A percentile compares a stretch with the other conserved stretches of the same genome.
Evolutionary conservation across 2,329 filamentous ascomycete species (phyloP).

Genomic region (Cephalotrichum gorgonifer): DNA sequence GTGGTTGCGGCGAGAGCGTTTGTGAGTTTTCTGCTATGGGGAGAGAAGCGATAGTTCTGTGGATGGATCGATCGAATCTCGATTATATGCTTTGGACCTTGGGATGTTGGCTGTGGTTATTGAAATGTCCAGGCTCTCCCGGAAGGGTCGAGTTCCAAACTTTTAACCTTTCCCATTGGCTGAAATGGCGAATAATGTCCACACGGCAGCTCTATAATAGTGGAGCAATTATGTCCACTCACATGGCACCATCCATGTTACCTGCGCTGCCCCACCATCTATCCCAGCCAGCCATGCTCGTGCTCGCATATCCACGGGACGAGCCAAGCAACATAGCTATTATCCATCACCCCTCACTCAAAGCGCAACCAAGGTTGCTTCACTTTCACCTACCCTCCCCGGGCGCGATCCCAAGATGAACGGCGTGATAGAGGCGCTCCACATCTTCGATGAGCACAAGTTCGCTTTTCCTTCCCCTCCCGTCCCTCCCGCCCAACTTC

Average conservation of each 20-base stretch:
- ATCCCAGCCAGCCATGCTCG: too few species aligned
- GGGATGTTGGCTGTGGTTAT: too few species aligned
- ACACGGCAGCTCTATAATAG: not conserved
- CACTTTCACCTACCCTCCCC: not conserved
- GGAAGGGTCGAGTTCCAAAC: too few species aligned
- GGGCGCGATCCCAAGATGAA: constrained; percentile 48
- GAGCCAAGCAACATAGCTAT: not conserved
- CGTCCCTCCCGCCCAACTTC: not conserved
- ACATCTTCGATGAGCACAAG: constrained; percentile 96
- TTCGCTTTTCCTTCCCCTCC: constrained; percentile 37
- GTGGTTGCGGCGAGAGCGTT: not conserved
- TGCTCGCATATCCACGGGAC: too few species aligned
- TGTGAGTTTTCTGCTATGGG: not conserved
- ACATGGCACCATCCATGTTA: not conserved
- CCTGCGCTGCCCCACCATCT: constrained; percentile 1
- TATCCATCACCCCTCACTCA: not conserved
- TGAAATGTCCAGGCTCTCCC: too few species aligned
- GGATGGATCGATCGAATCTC: not conserved
- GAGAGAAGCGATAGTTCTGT: not conserved
- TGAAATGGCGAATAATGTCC: not conserved
- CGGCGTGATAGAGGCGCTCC: constrained; percentile 85
- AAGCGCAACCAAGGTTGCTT: not conserved
- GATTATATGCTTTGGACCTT: too few species aligned
- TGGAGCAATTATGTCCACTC: too few species aligned
- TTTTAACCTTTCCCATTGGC: not conserved